These are phyloP conservation scores for Stephanodiscus minutulus DNA, from an alignment of 108 stramenopile genomes.

Conservation along the genomic window DNA sequence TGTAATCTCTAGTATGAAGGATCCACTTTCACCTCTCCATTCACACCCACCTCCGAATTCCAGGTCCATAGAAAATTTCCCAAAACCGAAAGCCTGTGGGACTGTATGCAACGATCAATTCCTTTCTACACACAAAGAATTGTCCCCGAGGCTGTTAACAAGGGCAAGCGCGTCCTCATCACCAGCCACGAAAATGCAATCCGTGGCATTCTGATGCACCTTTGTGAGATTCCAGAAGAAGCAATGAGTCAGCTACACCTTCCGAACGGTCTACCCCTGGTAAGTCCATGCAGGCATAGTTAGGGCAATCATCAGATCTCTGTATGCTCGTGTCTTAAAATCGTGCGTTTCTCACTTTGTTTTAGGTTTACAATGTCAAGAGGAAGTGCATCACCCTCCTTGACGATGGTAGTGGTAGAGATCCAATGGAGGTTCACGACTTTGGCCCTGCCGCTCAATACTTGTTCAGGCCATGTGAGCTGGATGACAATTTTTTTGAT, in stretches of 20 bases:
- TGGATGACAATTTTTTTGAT: slow-evolving; percentile 50
- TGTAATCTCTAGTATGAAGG: too few species aligned
- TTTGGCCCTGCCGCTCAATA: slow-evolving; percentile 80
- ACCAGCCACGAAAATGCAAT: slow-evolving; percentile 93
- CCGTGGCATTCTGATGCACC: slow-evolving; percentile 90
- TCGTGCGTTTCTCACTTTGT: background rate
- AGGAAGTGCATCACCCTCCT: slow-evolving; percentile 71
- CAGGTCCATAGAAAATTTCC: slow-evolving; percentile 72
- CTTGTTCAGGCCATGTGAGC: slow-evolving; percentile 70
- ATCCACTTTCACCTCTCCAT: too few species aligned
- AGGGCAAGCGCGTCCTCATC: slow-evolving; percentile 90
- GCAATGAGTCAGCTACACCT: slow-evolving; percentile 87
- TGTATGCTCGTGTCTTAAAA: too few species aligned
- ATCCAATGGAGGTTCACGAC: slow-evolving; percentile 63
- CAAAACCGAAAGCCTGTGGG: slow-evolving; percentile 73
- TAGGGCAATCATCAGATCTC: background rate
- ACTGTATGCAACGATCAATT: slow-evolving; percentile 74
- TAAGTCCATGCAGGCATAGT: background rate
- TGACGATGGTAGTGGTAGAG: slow-evolving; percentile 60
- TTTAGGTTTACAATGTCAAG: slow-evolving; percentile 67
- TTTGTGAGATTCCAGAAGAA: slow-evolving; percentile 90
- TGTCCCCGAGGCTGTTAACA: slow-evolving; percentile 70
- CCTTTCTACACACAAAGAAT: slow-evolving; percentile 82
- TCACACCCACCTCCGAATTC: too few species aligned
- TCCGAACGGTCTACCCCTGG: slow-evolving; percentile 82